A percentile compares a stretch with the other conserved stretches of the same genome.
Evolutionary conservation across 495 filamentous ascomycete species (phyloP).

Genomic region (Cercophora sp.): DNA sequence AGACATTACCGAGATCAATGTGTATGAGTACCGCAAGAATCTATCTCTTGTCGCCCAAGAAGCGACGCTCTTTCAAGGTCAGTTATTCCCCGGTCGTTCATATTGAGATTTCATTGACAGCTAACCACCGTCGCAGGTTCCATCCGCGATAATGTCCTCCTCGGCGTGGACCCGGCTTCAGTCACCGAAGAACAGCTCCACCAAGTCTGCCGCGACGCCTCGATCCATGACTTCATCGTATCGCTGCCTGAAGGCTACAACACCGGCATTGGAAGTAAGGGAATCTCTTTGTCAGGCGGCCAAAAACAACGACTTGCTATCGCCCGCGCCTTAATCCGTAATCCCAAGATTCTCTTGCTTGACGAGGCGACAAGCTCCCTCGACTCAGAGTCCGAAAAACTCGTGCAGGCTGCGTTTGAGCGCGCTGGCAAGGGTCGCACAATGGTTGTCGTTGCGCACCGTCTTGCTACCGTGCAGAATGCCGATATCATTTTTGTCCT

Average conservation of each 20-base stretch:
- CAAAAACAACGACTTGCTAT: slow-evolving; percentile 76
- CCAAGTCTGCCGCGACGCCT: slow-evolving; percentile 50
- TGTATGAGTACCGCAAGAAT: slow-evolving; percentile 50
- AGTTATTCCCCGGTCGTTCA: too few relatives aligned
- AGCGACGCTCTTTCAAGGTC: slow-evolving; percentile 56
- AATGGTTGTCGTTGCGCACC: slow-evolving; percentile 72
- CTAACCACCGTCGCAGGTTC: too few relatives aligned
- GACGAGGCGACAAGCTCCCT: slow-evolving; percentile 78
- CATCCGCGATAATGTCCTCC: slow-evolving; percentile 56
- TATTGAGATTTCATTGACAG: too few relatives aligned
- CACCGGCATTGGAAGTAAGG: slow-evolving; percentile 61
- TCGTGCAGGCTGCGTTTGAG: slow-evolving; percentile 69
- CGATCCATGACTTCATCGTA: slow-evolving; percentile 56
- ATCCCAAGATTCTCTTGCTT: slow-evolving; percentile 67
- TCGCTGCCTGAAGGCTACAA: slow-evolving; percentile 57
- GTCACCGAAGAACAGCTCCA: slow-evolving; percentile 41
- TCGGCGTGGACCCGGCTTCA: slow-evolving; percentile 43
- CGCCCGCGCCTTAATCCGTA: slow-evolving; percentile 70
- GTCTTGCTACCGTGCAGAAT: slow-evolving; percentile 54
- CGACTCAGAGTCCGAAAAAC: slow-evolving; percentile 69
- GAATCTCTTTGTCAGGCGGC: slow-evolving; percentile 67
- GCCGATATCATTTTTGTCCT: slow-evolving; percentile 57
- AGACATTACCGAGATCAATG: slow-evolving; percentile 40
- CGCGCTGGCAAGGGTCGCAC: slow-evolving; percentile 59
- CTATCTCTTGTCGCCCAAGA: slow-evolving; percentile 59